phyloP scores from a whole-genome alignment of 2,329 filamentous ascomycete genomes.

The Pestalotiopsis sp. region DNA sequence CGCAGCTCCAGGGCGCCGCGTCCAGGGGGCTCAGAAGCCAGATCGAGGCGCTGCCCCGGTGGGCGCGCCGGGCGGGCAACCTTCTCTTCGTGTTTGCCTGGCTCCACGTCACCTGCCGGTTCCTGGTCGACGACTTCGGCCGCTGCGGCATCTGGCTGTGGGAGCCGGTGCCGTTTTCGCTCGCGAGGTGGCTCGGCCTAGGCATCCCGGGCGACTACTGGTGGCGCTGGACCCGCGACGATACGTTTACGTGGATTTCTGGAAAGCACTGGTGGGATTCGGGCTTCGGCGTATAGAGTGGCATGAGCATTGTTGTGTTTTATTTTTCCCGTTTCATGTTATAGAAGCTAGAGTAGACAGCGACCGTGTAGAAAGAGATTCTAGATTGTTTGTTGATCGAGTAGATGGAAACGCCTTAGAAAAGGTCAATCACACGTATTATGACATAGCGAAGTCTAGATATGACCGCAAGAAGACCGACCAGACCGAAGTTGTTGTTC shows the following conservation, averaged over 20 bases:
- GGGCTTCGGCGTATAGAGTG: slow-evolving; percentile 32
- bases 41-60: slow-evolving; percentile 40
- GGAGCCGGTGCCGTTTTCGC: slow-evolving; percentile 80
- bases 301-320: background rate
- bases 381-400: background rate
- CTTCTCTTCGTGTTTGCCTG: slow-evolving; percentile 64
- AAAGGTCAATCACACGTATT: background rate
- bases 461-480: no score
- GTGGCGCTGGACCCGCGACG: slow-evolving; percentile 66
- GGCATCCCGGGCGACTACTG: slow-evolving; percentile 63
- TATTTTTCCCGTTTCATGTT: background rate
- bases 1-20: slow-evolving; percentile 57
- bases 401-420: background rate
- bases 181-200: slow-evolving; percentile 66
- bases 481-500: no score
- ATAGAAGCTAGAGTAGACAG: background rate
- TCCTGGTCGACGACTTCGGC: slow-evolving; percentile 78
- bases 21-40: slow-evolving; percentile 9
- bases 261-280: slow-evolving; percentile 65
- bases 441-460: no score
- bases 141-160: slow-evolving; percentile 75
- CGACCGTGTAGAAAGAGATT: background rate
- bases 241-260: slow-evolving; percentile 57
- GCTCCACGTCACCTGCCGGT: slow-evolving; percentile 66
- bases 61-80: slow-evolving; percentile 58